Evolutionary conservation across 2,329 filamentous ascomycete species (phyloP).

Genomic region (Diaporthe citrichinensis): DNA sequence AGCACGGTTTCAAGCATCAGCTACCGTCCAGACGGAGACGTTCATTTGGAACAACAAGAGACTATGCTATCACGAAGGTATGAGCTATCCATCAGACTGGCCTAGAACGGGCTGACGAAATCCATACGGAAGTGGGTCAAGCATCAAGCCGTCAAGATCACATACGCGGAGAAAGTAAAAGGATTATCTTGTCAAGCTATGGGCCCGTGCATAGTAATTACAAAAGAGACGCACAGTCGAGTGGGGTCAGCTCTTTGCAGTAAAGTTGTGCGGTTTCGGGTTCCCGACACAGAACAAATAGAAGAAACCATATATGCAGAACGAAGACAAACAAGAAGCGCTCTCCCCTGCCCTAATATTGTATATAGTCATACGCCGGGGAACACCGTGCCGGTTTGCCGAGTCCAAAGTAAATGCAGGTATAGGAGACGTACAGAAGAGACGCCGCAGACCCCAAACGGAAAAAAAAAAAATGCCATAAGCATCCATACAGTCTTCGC

Average conservation of each 20-base stretch:
- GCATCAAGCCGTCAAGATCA: constrained; percentile 1
- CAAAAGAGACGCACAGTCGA: constrained; percentile 33
- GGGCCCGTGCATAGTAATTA: constrained; percentile 21
- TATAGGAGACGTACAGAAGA: constrained; percentile 49
- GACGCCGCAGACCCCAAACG: constrained; percentile 40
- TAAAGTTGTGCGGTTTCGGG: constrained; percentile 33
- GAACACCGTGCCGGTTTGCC: constrained; percentile 58
- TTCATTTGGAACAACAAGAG: no score
- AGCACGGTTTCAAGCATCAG: background rate
- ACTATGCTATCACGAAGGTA: background rate
- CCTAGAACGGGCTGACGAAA: constrained; percentile 48
- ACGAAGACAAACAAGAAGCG: constrained; percentile 44
- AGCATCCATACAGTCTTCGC: constrained; percentile 30
- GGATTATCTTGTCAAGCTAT: constrained; percentile 38
- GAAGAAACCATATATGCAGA: constrained; percentile 36
- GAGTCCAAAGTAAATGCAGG: constrained; percentile 54
- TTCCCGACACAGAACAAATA: constrained; percentile 29
- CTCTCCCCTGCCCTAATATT: constrained; percentile 40
- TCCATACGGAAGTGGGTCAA: constrained; percentile 39
- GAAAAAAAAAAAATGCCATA: constrained; percentile 39
- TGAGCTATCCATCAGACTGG: background rate
- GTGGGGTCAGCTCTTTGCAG: constrained; percentile 5
- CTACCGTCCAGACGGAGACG: background rate
- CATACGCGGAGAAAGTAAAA: constrained; percentile 37
- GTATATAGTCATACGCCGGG: constrained; percentile 55